Evolutionary conservation across 352 stramenopile genomes (phyloP), one percentile per base, ranked within the genome.

Genomic region (Phytopythium helicoides): DNA sequence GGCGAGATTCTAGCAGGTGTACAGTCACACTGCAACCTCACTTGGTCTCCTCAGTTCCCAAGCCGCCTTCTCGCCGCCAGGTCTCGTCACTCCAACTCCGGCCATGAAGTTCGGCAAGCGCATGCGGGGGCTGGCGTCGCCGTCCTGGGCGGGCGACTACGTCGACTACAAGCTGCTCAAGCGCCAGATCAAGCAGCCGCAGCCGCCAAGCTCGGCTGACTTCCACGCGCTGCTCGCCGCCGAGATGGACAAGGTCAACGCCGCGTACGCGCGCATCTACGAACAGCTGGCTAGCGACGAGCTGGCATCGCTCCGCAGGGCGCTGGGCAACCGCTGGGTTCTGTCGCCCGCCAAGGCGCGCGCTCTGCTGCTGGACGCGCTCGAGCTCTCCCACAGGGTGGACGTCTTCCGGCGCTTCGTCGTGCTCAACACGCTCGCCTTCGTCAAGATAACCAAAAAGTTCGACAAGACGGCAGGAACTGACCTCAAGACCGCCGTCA

Each of bases 81-180:
- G n/a, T n/a, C n/a, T n/a, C n/a, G n/a, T n/a, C n/a, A n/a, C n/a
- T n/a, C n/a, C n/a, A 33, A 33, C 28, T 5, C 9, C 28, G 28
- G 28, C 28, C 14, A 92, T 92, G 79, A 92, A 92, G 71, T 92
- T 92, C 44, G 81, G 81, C 66, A 92, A 92, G 58, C 81, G 81
- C 44, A 82, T 90, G 63, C 81, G 81, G 21, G 79, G 69, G 34
- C 70, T 92, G 31, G 72, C 70, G 45, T 72, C 70, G 23, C 63
- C 69, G 16, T 66, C 78, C 18, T 92, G 81, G 81, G 68, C 66
- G 14, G 35, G 47, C 52, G 75, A 82, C 64, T 92, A 89, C 63
- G 76, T 92, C 12, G 77, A 92, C 68, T 92, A 92, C 76, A 92
- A 92, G 61, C 63, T 66, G 23, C 68, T 92, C 33, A 92, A 92